Evolutionary conservation across 768 basidiomycete genomes (phyloP), one percentile per base, ranked within the genome.

Genomic region (Suillus tomentosus): DNA sequence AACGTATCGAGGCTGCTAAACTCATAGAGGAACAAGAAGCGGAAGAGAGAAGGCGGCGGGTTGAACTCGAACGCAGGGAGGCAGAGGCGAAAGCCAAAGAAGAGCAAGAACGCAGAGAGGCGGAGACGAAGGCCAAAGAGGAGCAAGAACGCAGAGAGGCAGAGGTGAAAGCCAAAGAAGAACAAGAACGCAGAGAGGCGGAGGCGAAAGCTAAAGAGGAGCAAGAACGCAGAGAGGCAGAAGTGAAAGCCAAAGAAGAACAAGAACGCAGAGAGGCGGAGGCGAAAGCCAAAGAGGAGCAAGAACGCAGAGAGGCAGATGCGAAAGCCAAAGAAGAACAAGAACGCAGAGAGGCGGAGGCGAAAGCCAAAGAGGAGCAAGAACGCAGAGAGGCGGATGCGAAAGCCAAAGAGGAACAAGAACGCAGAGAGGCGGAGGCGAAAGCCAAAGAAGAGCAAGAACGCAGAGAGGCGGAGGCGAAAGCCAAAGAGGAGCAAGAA

Each of bases 1-100:
- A 79, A 61, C 76, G 73, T n/a, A 71, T 71, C 2, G 86, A 85
- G 62, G 73, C 72, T 3, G 67, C 76, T 56, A 78, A 82, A 48
- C 37, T 68, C 8, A 70, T 65, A 31, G 71, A 66, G 53, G 72
- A 74, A 66, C 72, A 53, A 54, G 76, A 75, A 62, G 68, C 65
- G 24, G 70, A 72, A 22, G 71, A 69, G 63, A 70, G 62, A 62
- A 66, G 36, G 57, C 68, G 47, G 45, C 65, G 53, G 31, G 64
- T 66, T 56, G 70, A 68, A 64, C 63, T 57, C 6, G 65, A 71
- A 42, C 47, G 13, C 45, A 27, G 27, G 27, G 27, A 27, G 27
- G 27, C 27, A 27, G 27, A 27, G 27, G 19, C 67, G 54, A 62
- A 65, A 68, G 47, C 62, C 54, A 64, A 65, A 62, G 58, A 27